Base-by-base conservation (phyloP, 2,329 filamentous ascomycete species). In the Cladosporium sp. region DNA sequence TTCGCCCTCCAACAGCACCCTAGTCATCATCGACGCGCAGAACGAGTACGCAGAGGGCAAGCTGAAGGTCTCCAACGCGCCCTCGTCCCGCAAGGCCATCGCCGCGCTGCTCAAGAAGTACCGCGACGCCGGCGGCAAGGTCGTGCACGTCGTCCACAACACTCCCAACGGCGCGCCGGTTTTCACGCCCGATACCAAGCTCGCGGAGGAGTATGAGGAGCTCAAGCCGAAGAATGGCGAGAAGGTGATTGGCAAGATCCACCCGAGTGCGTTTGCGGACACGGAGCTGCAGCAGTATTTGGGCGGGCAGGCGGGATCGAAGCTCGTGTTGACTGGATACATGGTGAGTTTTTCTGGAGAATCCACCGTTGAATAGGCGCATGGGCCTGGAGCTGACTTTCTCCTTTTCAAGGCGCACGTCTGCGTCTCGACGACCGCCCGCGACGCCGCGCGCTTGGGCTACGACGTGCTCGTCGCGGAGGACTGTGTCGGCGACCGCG, bases 21-120 rank as follows among this genome's bases (percentile, higher is more conserved):
- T 87, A 42, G 68, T 87, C 60, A 85, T 87, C 67, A 82, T 86
- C 62, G 83, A 87, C 63, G 84, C 84, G 1, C 84, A 87, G 62
- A 86, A 86, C 63, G 84, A 87, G 68, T 86, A 84, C 57, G 78
- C 78, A 9, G 68, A 73, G 2, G 84, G 84, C 43, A 70, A 75
- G 4, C 75, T 87, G 1, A 74, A 76, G 18, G 78, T 82, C 33
- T 69, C 73, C 38, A 76, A 84, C 55, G 74, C 83, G 1, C 61
- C 71, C 0, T 56, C 71, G 3, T 81, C 79, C 4, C 77, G 82
- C 56, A 74, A 76, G 32, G 78, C 72, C 10, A 87, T 86, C 54
- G 70, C 75, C 0, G 61, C 68, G 0, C 71, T 87, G 0, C 72
- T 87, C 0, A 66, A 78, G 16, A 80, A 75, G 56, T 87, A 86